These are phyloP conservation scores for Fusarium sp. DNA, from an alignment of 2,329 filamentous ascomycete genomes.

Conservation along the genomic window DNA sequence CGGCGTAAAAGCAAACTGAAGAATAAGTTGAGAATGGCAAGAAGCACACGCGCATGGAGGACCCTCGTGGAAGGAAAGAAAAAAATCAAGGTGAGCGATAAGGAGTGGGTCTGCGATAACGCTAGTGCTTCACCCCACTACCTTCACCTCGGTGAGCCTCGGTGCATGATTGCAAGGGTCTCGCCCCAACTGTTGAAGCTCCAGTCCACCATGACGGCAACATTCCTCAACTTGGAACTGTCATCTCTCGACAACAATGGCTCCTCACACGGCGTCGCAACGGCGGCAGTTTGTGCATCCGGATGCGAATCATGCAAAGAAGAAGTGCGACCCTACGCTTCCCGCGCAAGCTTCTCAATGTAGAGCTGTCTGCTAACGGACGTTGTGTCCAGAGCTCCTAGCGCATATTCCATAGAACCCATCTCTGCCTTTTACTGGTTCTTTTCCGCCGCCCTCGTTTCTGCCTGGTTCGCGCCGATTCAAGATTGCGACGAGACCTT, in stretches of 20 bases:
- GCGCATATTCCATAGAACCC: conserved; percentile 77
- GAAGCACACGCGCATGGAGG: conserved; percentile 17
- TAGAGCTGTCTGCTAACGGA: conserved; percentile 25
- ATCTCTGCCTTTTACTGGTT: conserved; percentile 87
- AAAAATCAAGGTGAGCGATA: conserved; percentile 54
- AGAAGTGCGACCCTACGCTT: conserved; percentile 58
- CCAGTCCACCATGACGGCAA: conserved; percentile 47
- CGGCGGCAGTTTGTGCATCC: conserved; percentile 64
- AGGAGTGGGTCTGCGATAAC: conserved; percentile 35
- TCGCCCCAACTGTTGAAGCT: conserved; percentile 50
- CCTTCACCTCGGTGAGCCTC: conserved; percentile 42
- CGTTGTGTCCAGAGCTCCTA: conserved; percentile 55
- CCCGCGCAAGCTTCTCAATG: neutral
- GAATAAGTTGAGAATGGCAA: conserved; percentile 18
- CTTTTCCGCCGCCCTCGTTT: conserved; percentile 79
- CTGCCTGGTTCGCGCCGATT: conserved; percentile 89
- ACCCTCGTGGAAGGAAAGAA: conserved; percentile 38
- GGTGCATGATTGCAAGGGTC: conserved; percentile 22
- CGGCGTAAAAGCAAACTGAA: conserved; percentile 25
- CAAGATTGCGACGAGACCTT: conserved; percentile 99
- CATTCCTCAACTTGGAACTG: conserved; percentile 41
- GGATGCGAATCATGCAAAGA: conserved; percentile 65
- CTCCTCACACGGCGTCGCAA: conserved; percentile 53
- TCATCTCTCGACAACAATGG: conserved; percentile 55
- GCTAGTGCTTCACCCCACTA: conserved; percentile 41